Conservation (phyloP, 2,329 filamentous ascomycete genomes). For the Botryotinia narcissicola region DNA sequence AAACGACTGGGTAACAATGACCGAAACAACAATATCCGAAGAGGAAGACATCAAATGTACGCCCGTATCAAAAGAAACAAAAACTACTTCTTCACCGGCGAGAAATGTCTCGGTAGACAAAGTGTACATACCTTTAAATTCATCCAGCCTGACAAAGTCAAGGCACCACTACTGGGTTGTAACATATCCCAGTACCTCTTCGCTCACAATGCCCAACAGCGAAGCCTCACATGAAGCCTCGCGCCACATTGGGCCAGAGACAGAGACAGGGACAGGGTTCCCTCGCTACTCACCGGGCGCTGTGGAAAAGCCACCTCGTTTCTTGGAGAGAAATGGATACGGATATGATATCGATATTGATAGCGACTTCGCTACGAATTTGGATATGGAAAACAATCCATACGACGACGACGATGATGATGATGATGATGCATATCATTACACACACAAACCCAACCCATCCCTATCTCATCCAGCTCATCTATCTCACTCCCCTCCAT, state of each 20-base stretch:
- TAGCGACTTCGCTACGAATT: background rate
- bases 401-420: background rate
- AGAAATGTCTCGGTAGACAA: background rate
- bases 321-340: accelerated
- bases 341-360: background rate
- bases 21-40: background rate
- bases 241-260: background rate
- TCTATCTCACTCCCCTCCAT: background rate
- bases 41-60: background rate
- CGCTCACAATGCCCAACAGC: no score
- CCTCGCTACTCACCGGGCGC: background rate
- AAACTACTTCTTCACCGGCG: background rate
- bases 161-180: background rate
- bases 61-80: background rate
- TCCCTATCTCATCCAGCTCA: background rate
- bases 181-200: background rate
- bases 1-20: background rate
- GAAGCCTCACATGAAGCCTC: background rate
- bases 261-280: no score
- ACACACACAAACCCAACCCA: background rate
- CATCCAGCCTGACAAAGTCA: background rate
- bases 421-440: background rate
- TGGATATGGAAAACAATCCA: background rate
- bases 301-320: background rate
- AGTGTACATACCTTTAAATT: background rate